Evolutionary conservation across 2,329 filamentous ascomycete genomes (phyloP).

Genomic region (Penicillium aurantiogriseum): DNA sequence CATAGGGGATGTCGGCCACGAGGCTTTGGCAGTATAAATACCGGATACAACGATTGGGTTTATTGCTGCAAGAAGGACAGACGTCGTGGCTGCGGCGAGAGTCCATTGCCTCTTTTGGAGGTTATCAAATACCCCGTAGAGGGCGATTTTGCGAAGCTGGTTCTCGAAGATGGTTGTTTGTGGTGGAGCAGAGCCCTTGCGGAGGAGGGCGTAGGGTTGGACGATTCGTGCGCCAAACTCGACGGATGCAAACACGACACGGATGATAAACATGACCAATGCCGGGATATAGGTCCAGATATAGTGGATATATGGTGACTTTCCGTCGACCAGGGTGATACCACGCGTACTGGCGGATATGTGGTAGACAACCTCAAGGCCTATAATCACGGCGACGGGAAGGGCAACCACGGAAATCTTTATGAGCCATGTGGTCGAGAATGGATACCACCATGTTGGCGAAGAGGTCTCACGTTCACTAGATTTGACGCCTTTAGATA

Average conservation of each 20-base stretch:
- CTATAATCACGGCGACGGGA: constrained; percentile 1
- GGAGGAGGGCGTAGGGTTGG: constrained; percentile 20
- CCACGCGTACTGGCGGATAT: background rate
- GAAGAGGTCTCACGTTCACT: background rate
- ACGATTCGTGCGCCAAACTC: constrained; percentile 19
- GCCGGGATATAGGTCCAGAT: constrained; percentile 23
- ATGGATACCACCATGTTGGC: constrained; percentile 1
- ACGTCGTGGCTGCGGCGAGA: constrained; percentile 10
- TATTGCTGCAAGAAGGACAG: constrained; percentile 15
- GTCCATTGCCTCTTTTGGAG: constrained; percentile 16
- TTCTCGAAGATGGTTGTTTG: constrained; percentile 19
- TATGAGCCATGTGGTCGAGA: background rate
- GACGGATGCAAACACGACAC: constrained; percentile 16
- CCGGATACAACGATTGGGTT: constrained; percentile 18
- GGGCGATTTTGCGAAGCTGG: constrained; percentile 28
- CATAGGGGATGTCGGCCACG: background rate
- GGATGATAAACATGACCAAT: constrained; percentile 18
- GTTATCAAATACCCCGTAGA: constrained; percentile 57
- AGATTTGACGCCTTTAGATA: background rate
- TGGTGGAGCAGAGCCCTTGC: constrained; percentile 6
- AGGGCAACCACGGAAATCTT: background rate
- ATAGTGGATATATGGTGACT: constrained; percentile 25
- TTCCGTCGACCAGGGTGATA: background rate
- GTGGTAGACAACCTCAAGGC: constrained; percentile 2
- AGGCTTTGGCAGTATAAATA: constrained; percentile 6